Percentiles rank a stretch among this genome's conserved stretches.
These are phyloP conservation scores for Calonectria honghensis DNA, from an alignment of 2,329 filamentous ascomycete species.

Conservation along the genomic window DNA sequence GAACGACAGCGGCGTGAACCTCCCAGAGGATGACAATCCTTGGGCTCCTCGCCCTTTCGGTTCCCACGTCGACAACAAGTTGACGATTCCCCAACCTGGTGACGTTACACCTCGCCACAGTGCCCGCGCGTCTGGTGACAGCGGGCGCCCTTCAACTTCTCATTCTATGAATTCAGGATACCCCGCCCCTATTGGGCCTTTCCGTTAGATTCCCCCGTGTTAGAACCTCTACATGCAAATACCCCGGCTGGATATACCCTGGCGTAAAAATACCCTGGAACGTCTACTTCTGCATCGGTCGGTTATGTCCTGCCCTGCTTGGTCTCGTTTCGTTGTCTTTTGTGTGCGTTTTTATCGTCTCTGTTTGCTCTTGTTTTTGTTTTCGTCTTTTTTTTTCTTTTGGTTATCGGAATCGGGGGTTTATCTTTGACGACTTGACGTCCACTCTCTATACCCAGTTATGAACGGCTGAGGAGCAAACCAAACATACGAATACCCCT, in stretches of 20 bases:
- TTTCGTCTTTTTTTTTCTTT: constrained; percentile 46
- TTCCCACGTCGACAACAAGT: constrained; percentile 79
- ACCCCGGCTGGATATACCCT: constrained; percentile 80
- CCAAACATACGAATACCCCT: constrained; percentile 60
- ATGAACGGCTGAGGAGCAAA: constrained; percentile 57
- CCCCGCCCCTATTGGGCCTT: constrained; percentile 93
- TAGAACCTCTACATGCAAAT: constrained; percentile 72
- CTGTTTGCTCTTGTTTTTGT: constrained; percentile 45
- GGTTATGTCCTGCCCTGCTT: constrained; percentile 62
- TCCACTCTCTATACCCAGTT: constrained; percentile 61
- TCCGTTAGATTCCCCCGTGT: constrained; percentile 81
- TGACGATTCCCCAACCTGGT: constrained; percentile 81
- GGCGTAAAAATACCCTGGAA: constrained; percentile 75
- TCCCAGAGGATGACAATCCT: constrained; percentile 88
- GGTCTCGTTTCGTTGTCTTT: constrained; percentile 55
- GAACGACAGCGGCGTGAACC: constrained; percentile 98
- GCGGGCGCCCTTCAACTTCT: constrained; percentile 93
- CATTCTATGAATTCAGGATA: constrained; percentile 98
- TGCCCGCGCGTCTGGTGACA: constrained; percentile 90
- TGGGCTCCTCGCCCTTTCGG: constrained; percentile 78
- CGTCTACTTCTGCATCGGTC: constrained; percentile 68
- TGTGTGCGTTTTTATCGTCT: constrained; percentile 45
- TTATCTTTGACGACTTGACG: constrained; percentile 60
- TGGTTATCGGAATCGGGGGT: constrained; percentile 54
- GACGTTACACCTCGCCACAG: constrained; percentile 90